Evolutionary conservation across 2,329 filamentous ascomycete genomes (phyloP), one percentile per base, ranked within the genome.

Genomic region (Ophiocordyceps camponoti-leonardi): DNA sequence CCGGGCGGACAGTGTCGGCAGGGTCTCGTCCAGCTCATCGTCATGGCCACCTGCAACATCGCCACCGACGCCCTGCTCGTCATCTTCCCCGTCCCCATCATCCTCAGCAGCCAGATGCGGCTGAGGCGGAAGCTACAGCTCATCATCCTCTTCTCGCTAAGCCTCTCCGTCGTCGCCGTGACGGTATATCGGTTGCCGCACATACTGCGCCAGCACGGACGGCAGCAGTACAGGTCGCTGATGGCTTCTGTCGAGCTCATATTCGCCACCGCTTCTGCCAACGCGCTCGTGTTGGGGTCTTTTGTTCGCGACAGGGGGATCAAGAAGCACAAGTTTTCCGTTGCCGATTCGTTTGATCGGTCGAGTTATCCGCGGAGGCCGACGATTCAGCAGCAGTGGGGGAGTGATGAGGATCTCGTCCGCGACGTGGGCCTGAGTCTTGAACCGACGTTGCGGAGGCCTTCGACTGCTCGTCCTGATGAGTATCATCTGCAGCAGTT

Each of bases 391-490:
- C 74, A 76, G 44, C 77, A 84, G 46, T 90, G 84, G 80, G 87
- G 86, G 41, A 94, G 86, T 53, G 90, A 96, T 54, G 87, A 93
- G 56, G 86, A 96, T 58, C 73, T 96, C 1, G 86, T 93, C 5
- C 72, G 83, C 44, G 84, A 81, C 49, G 56, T 94, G 4, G 88
- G 90, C 8, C 76, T 90, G 37, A 75, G 82, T 13, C 71, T 78
- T 4, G 67, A 73, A 37, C 68, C 68, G 1, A 67, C 72, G 46
- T 57, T 79, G 18, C 67, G 71, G 30, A 63, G 67, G 12, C 54
- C 51, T 2, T 59, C 56, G 2, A 13, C 31, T 35, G 31, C 13
- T 16, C 13, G 31, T 16, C 31, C 13, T 16, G 31, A 35, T 8
- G 23, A 26, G 4, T 4, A 26, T 8, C 23, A 8, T 26, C 23